Conservation (phyloP, 176 grass and related monocot genomes). For the Musa beccarii region DNA sequence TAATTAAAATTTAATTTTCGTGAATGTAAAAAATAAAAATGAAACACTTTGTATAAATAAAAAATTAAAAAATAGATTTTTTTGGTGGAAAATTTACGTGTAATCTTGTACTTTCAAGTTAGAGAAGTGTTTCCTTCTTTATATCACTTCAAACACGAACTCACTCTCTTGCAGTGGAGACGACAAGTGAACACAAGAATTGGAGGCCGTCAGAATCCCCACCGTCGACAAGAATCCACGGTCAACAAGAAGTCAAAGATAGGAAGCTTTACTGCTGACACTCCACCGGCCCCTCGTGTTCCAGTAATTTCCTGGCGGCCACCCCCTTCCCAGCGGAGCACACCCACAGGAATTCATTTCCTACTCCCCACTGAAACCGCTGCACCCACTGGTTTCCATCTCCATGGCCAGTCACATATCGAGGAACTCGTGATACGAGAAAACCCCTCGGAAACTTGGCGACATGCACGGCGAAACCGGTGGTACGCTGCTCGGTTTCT, state of each 20-base stretch:
- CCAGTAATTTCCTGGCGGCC: not conserved
- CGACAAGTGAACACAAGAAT: too few relatives aligned
- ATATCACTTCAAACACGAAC: too few relatives aligned
- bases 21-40: not conserved
- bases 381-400: slow-evolving; percentile 39
- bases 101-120: not conserved
- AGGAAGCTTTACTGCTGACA: too few relatives aligned
- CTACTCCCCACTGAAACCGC: slow-evolving; percentile 24
- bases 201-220: too few relatives aligned
- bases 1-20: not conserved
- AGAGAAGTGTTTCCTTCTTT: too few relatives aligned
- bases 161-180: too few relatives aligned
- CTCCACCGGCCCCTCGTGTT: too few relatives aligned
- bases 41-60: not conserved
- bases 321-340: not conserved
- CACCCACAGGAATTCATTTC: not conserved
- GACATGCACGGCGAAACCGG: not conserved
- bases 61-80: not conserved
- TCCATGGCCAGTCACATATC: not conserved
- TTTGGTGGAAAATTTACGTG: not conserved
- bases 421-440: not conserved
- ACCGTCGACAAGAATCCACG: too few relatives aligned
- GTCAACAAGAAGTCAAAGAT: too few relatives aligned
- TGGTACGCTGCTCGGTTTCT: not conserved
- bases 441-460: not conserved